Evolutionary conservation across 306 rosid species (phyloP), one percentile per base, ranked within the genome.

Genomic region (Cicer pinnatifidum): DNA sequence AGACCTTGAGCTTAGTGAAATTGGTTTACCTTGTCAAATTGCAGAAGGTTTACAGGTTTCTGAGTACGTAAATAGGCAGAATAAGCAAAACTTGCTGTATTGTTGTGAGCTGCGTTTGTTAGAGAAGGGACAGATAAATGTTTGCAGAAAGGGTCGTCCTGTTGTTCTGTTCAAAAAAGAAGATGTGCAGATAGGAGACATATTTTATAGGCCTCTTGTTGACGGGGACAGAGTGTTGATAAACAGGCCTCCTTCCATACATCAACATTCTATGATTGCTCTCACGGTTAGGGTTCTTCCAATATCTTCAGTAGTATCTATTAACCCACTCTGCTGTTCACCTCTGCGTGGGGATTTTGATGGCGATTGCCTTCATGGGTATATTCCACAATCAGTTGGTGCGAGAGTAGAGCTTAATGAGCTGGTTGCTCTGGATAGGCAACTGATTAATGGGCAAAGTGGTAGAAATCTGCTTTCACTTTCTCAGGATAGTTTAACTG

Each of bases 191-290:
- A 79, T 87, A 44, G 97, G 97, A 69, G 99, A 94, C 83, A 69
- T 63, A 39, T 61, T 91, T 65, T 84, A 86, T 79, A 84, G 99
- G 80, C 93, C 97, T 53, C 80, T 95, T 76, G 59, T 35, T 39
- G 92, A 95, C 61, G 93, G 97, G 52, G 99, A 95, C 77, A 75
- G 50, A 47, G 85, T 95, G 72, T 81, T 95, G 83, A 84, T 95
- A 72, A 91, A 95, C 75, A 86, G 99, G 86, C 99, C 97, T 65
- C 99, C 99, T 71, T 95, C 99, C 33, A 92, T 95, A 79, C 99
- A 95, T 79, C 96, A 90, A 67, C 99, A 95, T 50, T 91, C 99
- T 6, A 81, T 91, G 40, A 87, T 95, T 51, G 89, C 96, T 73
- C 84, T 95, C 75, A 75, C 79, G 0, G 89, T 75, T n/a, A 91